Percentiles rank a stretch among this genome's conserved stretches.
These are phyloP conservation scores for Lasiosphaeria ovina DNA, from an alignment of 495 filamentous ascomycete genomes.

Conservation along the genomic window DNA sequence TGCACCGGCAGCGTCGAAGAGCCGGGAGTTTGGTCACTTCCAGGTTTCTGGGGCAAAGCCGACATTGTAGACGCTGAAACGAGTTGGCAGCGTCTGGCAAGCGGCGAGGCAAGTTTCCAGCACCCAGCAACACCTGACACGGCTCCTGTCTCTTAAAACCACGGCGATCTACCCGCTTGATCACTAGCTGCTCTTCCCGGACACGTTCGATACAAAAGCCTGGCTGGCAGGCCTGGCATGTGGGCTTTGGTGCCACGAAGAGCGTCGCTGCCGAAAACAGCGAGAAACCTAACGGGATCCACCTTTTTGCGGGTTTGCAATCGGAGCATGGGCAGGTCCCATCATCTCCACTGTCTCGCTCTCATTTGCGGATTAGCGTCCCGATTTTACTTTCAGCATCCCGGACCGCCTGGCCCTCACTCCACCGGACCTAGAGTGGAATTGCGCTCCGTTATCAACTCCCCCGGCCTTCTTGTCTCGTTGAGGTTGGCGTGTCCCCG, in stretches of 20 bases:
- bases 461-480: too few species aligned
- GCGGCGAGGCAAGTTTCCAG: background rate
- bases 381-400: background rate
- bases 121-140: too few species aligned
- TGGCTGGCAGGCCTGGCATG: too few species aligned
- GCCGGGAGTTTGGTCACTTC: background rate
- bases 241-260: too few species aligned
- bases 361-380: background rate
- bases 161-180: background rate
- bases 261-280: too few species aligned
- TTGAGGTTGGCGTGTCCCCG: too few species aligned
- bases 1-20: constrained; percentile 1
- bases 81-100: background rate
- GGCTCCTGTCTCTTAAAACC: background rate
- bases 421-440: background rate
- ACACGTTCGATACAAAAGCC: too few species aligned
- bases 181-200: too few species aligned
- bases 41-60: background rate
- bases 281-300: too few species aligned
- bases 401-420: background rate
- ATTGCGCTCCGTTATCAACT: too few species aligned
- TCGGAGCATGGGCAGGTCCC: background rate
- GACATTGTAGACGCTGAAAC: constrained; percentile 2
- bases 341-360: background rate
- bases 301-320: background rate